Evolutionary conservation across 2,329 filamentous ascomycete genomes (phyloP).

Genomic region (Cyphellophora europaea): DNA sequence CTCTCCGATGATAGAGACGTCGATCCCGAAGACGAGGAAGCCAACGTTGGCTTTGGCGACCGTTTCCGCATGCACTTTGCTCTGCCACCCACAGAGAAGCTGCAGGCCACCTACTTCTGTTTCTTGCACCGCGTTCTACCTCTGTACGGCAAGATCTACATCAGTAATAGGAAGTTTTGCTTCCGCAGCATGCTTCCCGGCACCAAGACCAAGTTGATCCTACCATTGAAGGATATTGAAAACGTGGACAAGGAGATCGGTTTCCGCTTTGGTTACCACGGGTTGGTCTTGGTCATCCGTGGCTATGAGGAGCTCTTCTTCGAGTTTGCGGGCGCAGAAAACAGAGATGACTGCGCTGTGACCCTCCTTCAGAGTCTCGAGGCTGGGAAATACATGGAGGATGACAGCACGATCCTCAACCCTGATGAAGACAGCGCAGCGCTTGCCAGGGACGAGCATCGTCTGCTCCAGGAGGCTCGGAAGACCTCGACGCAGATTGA

Average conservation of each 20-base stretch:
- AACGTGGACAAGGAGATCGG: slow-evolving; percentile 93
- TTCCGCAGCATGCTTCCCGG: slow-evolving; percentile 86
- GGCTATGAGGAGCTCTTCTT: slow-evolving; percentile 96
- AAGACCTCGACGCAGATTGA: slow-evolving; percentile 30
- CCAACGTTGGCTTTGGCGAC: slow-evolving; percentile 44
- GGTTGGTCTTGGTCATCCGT: slow-evolving; percentile 82
- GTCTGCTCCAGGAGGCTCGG: slow-evolving; percentile 68
- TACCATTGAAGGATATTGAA: slow-evolving; percentile 84
- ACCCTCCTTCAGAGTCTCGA: slow-evolving; percentile 72
- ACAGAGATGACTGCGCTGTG: slow-evolving; percentile 80
- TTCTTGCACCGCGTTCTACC: slow-evolving; percentile 82
- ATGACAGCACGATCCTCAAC: slow-evolving; percentile 57
- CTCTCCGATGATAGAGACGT: slow-evolving; percentile 55
- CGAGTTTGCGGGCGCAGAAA: slow-evolving; percentile 69
- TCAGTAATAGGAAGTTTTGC: slow-evolving; percentile 79
- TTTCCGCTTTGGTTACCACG: slow-evolving; percentile 83
- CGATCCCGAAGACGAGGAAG: slow-evolving; percentile 47
- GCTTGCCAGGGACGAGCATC: slow-evolving; percentile 68
- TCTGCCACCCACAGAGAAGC: slow-evolving; percentile 69
- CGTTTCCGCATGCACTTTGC: slow-evolving; percentile 87
- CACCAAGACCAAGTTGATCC: slow-evolving; percentile 82
- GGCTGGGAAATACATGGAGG: slow-evolving; percentile 58
- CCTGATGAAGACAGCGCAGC: slow-evolving; percentile 64
- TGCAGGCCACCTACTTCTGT: slow-evolving; percentile 87
- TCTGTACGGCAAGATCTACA: slow-evolving; percentile 92